Base-by-base conservation (phyloP, 2,329 filamentous ascomycete genomes). In the Fusarium irregulare region DNA sequence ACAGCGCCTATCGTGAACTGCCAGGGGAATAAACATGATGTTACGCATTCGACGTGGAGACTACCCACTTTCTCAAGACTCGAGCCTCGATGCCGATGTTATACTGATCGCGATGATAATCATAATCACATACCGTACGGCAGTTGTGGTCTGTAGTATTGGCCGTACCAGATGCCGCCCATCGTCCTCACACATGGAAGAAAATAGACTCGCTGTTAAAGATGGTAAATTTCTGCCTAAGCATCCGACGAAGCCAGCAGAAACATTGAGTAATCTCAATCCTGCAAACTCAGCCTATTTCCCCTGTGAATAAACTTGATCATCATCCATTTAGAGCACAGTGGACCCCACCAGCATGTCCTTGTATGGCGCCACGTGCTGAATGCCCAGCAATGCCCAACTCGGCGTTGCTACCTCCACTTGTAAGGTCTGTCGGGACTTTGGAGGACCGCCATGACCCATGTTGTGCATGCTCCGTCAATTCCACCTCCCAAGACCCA, bases 331-430 rank as follows among this genome's bases (percentile, higher is more conserved):
- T 59, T 49, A 56, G 44, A 63, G 59, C 56, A 60, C 44, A 51
- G 56, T 49, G 47, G 59, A 67, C 71, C 71, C 73, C 73, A 66
- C 73, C 68, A 25, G 70, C 71, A 58, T 50, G 60, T 49, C 65
- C 73, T 70, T 64, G 56, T 75, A 73, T 75, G 73, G 73, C 73
- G 73, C 73, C 73, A 75, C 73, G 73, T 75, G 71, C 73, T 64
- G 51, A 56, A 57, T 64, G 59, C 64, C 67, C 67, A 71, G 67
- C 54, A 71, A 58, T 68, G 63, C 73, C 71, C 63, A 73, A 68
- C 63, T 66, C 62, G 60, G 56, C 62, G 60, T 67, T 62, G 46
- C 50, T 64, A 14, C 44, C 67, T 70, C 54, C 57, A 50, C 50
- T 47, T 53, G 50, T 53, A 34, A 61, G 11, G 59, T 57, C 63